Evolutionary conservation across 257 asterid species (phyloP).

Genomic region (Oldenlandia corymbosa): DNA sequence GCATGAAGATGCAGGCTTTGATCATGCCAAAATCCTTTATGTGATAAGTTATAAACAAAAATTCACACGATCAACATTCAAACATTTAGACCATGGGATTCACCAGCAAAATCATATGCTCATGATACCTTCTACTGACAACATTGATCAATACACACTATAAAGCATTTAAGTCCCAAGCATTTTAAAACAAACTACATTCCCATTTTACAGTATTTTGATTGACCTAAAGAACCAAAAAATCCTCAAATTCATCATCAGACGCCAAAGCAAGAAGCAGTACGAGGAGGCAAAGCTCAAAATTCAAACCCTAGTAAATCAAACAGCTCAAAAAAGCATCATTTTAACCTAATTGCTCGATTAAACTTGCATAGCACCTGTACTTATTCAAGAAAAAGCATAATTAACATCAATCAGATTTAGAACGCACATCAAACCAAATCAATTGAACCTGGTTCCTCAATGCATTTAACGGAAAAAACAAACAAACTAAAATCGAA

Average conservation of each 20-base stretch:
- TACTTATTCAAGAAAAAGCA: background rate
- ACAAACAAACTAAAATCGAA: too few species aligned
- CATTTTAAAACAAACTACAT: background rate
- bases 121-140: background rate
- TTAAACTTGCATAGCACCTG: background rate
- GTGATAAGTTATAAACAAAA: background rate
- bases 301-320: constrained; percentile 14
- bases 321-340: background rate
- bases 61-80: background rate
- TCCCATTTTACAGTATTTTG: background rate
- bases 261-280: background rate
- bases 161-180: background rate
- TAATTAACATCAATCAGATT: background rate
- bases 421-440: background rate
- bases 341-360: constrained; percentile 8
- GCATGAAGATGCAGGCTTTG: background rate
- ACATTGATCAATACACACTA: background rate
- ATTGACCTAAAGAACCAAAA: background rate
- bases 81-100: background rate
- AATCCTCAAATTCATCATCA: background rate
- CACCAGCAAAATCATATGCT: too few species aligned
- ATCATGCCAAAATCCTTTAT: background rate
- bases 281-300: background rate
- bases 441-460: background rate
- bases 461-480: background rate